phyloP scores from a whole-genome alignment of 257 asterid species.

The Apocynum venetum region DNA sequence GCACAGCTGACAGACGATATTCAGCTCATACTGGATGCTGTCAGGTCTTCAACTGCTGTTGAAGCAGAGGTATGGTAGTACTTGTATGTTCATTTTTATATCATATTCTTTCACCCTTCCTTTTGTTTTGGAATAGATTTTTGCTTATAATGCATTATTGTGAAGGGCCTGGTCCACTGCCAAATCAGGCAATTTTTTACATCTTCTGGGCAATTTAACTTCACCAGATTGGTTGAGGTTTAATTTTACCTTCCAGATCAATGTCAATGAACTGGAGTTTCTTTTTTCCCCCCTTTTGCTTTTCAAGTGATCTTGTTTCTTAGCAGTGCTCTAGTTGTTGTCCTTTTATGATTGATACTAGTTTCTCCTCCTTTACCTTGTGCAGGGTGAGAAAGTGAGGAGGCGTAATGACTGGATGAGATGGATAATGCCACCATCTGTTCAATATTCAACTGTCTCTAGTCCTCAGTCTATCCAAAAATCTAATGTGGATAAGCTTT shows the following conservation, averaged over 20 bases:
- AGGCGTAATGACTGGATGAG: conserved; percentile 51
- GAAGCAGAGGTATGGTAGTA: conserved; percentile 63
- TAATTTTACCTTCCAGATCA: neutral
- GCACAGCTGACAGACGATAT: conserved; percentile 54
- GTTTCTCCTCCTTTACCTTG: conserved; percentile 1
- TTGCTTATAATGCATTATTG: neutral
- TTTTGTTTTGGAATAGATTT: no score
- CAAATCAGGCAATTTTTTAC: neutral
- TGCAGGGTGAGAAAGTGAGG: conserved; percentile 68
- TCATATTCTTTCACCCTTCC: neutral
- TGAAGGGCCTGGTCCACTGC: neutral
- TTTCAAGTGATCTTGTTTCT: neutral
- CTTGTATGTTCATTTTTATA: neutral
- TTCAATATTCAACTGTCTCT: conserved; percentile 23
- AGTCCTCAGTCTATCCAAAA: conserved; percentile 35
- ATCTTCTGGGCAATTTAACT: neutral
- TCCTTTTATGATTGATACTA: neutral
- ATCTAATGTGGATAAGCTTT: conserved; percentile 34
- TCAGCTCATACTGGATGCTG: conserved; percentile 49
- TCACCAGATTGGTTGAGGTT: neutral
- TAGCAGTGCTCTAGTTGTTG: neutral
- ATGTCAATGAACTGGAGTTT: neutral
- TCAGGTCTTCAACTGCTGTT: conserved; percentile 51
- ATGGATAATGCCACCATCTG: conserved; percentile 50
- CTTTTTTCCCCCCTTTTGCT: no score